phyloP scores from a whole-genome alignment of 2,329 filamentous ascomycete species.

The Hypoxylon sp. region DNA sequence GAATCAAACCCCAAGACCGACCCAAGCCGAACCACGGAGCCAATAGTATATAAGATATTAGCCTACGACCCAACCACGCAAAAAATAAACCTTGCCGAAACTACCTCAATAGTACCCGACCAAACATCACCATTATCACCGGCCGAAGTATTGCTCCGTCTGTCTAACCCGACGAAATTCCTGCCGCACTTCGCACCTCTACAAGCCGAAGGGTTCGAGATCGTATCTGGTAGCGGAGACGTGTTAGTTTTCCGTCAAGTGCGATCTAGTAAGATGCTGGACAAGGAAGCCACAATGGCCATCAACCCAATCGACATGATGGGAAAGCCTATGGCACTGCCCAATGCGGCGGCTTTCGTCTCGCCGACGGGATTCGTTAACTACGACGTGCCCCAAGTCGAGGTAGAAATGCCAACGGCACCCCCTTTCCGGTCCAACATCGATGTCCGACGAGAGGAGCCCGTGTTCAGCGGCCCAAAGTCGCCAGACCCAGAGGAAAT shows the following conservation, averaged over 20 bases:
- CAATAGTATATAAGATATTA: conserved; percentile 68
- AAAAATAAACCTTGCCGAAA: conserved; percentile 66
- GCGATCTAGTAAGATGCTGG: conserved; percentile 40
- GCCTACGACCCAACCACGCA: conserved; percentile 70
- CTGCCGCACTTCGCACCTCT: conserved; percentile 68
- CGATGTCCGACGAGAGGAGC: conserved; percentile 56
- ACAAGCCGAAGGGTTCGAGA: conserved; percentile 70
- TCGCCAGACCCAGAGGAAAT: conserved; percentile 39
- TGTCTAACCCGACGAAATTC: conserved; percentile 71
- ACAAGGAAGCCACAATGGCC: conserved; percentile 27
- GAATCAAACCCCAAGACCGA: conserved; percentile 26
- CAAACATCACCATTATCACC: conserved; percentile 62
- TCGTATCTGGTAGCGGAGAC: conserved; percentile 69
- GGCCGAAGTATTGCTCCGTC: conserved; percentile 65
- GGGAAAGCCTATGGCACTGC: conserved; percentile 51
- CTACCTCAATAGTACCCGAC: conserved; percentile 62
- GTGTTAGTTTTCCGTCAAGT: conserved; percentile 73
- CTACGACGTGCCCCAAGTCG: conserved; percentile 56
- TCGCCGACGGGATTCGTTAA: conserved; percentile 73
- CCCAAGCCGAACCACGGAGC: conserved; percentile 34
- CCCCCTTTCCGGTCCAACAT: conserved; percentile 54
- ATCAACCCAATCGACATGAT: conserved; percentile 70
- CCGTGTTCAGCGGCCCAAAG: conserved; percentile 55
- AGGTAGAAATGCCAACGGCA: conserved; percentile 42
- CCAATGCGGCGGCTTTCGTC: conserved; percentile 65